Conservation (phyloP, 75 land plant species). For the Selaginella moellendorffii region DNA sequence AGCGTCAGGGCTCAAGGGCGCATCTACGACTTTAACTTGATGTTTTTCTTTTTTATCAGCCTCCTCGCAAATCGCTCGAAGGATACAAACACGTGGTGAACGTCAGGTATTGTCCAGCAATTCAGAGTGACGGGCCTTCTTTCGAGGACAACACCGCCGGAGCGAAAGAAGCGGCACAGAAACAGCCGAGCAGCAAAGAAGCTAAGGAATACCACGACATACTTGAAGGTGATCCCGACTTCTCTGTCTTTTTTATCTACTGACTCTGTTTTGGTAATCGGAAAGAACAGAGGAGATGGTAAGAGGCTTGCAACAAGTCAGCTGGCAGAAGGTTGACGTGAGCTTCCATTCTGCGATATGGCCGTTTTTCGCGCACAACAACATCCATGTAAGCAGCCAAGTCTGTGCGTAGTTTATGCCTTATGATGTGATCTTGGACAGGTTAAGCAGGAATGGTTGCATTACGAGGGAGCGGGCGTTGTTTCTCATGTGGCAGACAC, state of each 20-base stretch:
- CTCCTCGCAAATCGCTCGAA: slow-evolving; percentile 1
- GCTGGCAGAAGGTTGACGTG: slow-evolving; percentile 93
- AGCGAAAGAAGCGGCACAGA: not conserved
- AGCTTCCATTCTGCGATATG: slow-evolving; percentile 81
- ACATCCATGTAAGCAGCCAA: slow-evolving; percentile 51
- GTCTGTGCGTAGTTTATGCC: slow-evolving; percentile 3
- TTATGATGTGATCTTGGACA: slow-evolving; percentile 12
- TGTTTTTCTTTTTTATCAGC: not conserved
- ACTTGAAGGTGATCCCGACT: slow-evolving; percentile 4
- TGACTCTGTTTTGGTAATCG: not conserved
- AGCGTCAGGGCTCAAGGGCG: not conserved
- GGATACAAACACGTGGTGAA: slow-evolving; percentile 7
- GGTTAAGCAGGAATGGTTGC: slow-evolving; percentile 77
- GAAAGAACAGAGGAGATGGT: slow-evolving; percentile 99
- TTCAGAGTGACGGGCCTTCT: not conserved
- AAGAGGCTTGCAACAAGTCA: slow-evolving; percentile 65
- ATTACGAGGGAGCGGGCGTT: slow-evolving; percentile 81
- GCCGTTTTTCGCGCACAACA: slow-evolving; percentile 91
- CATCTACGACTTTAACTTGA: not conserved
- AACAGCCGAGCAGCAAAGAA: not conserved
- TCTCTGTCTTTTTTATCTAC: not conserved
- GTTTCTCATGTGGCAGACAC: slow-evolving; percentile 84
- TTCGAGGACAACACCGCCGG: not conserved
- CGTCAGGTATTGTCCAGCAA: not conserved
- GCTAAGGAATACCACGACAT: slow-evolving; percentile 1